A percentile compares a stretch with the other conserved stretches of the same genome.
phyloP scores from a whole-genome alignment of 2,329 filamentous ascomycete species.

The Huntiella abstrusa region DNA sequence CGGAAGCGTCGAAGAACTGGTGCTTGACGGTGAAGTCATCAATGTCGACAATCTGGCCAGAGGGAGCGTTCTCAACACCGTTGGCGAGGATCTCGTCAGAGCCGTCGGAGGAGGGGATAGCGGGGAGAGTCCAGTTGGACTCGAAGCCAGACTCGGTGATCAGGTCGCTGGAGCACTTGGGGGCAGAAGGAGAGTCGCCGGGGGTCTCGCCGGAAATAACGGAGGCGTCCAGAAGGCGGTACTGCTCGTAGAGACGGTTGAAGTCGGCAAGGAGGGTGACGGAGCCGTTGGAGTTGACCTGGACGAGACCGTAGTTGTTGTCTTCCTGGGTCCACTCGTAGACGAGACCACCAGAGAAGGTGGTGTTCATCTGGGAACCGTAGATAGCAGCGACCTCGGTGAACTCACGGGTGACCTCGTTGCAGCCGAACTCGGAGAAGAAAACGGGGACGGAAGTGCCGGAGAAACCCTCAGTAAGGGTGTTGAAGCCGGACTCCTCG shows the following conservation, averaged over 20 bases:
- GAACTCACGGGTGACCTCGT: slow-evolving; percentile 50
- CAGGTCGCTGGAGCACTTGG: slow-evolving; percentile 45
- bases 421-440: slow-evolving; percentile 71
- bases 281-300: slow-evolving; percentile 37
- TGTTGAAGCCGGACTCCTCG: slow-evolving; percentile 41
- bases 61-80: slow-evolving; percentile 47
- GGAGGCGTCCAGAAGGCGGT: slow-evolving; percentile 53
- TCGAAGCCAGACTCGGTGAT: slow-evolving; percentile 52
- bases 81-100: slow-evolving; percentile 55
- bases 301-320: slow-evolving; percentile 46
- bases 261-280: slow-evolving; percentile 45
- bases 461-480: slow-evolving; percentile 45
- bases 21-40: slow-evolving; percentile 38
- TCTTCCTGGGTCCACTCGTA: slow-evolving; percentile 64
- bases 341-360: slow-evolving; percentile 58
- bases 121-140: slow-evolving; percentile 61
- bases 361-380: slow-evolving; percentile 44
- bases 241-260: slow-evolving; percentile 57
- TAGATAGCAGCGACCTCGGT: slow-evolving; percentile 60
- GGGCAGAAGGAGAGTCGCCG: slow-evolving; percentile 30
- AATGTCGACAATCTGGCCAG: slow-evolving; percentile 51
- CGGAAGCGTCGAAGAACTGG: slow-evolving; percentile 23
- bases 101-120: slow-evolving; percentile 36
- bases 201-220: slow-evolving; percentile 41
- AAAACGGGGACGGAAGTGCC: slow-evolving; percentile 54